Conservation (phyloP, 2,329 filamentous ascomycete genomes). For the Monilinia aucupariae region DNA sequence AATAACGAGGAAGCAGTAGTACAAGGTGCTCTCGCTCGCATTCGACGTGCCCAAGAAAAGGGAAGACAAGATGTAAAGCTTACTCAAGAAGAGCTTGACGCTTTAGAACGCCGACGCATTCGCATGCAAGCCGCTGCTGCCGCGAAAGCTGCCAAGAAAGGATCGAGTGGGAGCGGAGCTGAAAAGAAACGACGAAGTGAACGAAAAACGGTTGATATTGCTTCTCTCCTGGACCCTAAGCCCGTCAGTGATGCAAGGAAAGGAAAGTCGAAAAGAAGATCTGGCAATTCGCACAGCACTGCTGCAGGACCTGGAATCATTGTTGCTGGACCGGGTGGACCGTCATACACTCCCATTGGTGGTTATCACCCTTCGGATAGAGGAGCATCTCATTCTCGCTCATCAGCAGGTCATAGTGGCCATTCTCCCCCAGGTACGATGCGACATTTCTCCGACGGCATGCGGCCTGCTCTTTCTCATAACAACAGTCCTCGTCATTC, state of each 20-base stretch:
- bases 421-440: slow-evolving; percentile 24
- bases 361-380: slow-evolving; percentile 36
- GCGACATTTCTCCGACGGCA: slow-evolving; percentile 32
- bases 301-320: slow-evolving; percentile 41
- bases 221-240: slow-evolving; percentile 26
- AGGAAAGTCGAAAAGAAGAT: slow-evolving; percentile 32
- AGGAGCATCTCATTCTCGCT: slow-evolving; percentile 35
- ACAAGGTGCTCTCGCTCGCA: slow-evolving; percentile 72
- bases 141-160: slow-evolving; percentile 25
- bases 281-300: slow-evolving; percentile 29
- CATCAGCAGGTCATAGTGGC: slow-evolving; percentile 24
- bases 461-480: slow-evolving; percentile 38
- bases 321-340: slow-evolving; percentile 44
- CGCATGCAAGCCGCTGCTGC: slow-evolving; percentile 41
- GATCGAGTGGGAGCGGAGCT: slow-evolving; percentile 27
- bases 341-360: slow-evolving; percentile 42
- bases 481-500: slow-evolving; percentile 35
- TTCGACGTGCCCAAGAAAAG: slow-evolving; percentile 68
- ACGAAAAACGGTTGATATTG: slow-evolving; percentile 25
- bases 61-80: slow-evolving; percentile 77
- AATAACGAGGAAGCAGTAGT: slow-evolving; percentile 71
- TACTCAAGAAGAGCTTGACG: slow-evolving; percentile 72
- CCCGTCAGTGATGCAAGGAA: slow-evolving; percentile 24
- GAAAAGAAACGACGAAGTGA: slow-evolving; percentile 31
- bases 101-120: slow-evolving; percentile 64